These are phyloP conservation scores for Phalaenopsis equestris DNA, from an alignment of 106 monocot species.

Conservation along the genomic window DNA sequence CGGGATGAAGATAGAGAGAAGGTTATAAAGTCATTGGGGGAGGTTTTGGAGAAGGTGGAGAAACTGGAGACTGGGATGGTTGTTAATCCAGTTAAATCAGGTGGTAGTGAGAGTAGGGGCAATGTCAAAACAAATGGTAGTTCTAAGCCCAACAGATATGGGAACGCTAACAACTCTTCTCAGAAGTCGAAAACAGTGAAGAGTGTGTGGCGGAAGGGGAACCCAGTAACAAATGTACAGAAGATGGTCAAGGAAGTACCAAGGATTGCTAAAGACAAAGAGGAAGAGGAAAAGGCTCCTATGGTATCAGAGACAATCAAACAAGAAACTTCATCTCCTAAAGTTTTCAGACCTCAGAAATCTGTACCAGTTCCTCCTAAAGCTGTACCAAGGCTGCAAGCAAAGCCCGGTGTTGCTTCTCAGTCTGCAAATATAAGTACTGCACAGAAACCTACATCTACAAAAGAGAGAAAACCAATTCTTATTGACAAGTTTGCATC, in stretches of 20 bases:
- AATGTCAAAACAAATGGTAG: slow-evolving; percentile 19
- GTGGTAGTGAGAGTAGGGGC: slow-evolving; percentile 8
- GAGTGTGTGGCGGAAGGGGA: slow-evolving; percentile 97
- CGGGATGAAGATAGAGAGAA: slow-evolving; percentile 42
- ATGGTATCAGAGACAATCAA: slow-evolving; percentile 8
- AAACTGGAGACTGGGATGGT: slow-evolving; percentile 48
- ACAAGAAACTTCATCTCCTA: slow-evolving; percentile 9
- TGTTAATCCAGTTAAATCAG: slow-evolving; percentile 23
- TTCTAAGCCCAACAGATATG: slow-evolving; percentile 5
- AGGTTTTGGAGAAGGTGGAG: slow-evolving; percentile 77
- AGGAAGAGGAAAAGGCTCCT: slow-evolving; percentile 12
- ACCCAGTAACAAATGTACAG: slow-evolving; percentile 59
- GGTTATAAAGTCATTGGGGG: slow-evolving; percentile 72
- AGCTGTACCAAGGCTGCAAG: slow-evolving; percentile 32
- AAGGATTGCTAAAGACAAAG: slow-evolving; percentile 25
- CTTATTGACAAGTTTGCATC: slow-evolving; percentile 80
- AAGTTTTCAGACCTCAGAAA: slow-evolving; percentile 28
- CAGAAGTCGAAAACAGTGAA: slow-evolving; percentile 72
- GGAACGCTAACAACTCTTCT: background rate
- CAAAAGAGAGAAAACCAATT: slow-evolving; percentile 55
- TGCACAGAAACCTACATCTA: slow-evolving; percentile 22
- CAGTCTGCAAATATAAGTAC: slow-evolving; percentile 15
- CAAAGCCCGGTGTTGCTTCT: slow-evolving; percentile 32
- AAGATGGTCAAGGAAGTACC: slow-evolving; percentile 57
- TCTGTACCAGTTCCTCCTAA: slow-evolving; percentile 25